These are phyloP conservation scores for Obelidium mucronatum DNA, from an alignment of 192 early-diverging fungal species.

Conservation along the genomic window DNA sequence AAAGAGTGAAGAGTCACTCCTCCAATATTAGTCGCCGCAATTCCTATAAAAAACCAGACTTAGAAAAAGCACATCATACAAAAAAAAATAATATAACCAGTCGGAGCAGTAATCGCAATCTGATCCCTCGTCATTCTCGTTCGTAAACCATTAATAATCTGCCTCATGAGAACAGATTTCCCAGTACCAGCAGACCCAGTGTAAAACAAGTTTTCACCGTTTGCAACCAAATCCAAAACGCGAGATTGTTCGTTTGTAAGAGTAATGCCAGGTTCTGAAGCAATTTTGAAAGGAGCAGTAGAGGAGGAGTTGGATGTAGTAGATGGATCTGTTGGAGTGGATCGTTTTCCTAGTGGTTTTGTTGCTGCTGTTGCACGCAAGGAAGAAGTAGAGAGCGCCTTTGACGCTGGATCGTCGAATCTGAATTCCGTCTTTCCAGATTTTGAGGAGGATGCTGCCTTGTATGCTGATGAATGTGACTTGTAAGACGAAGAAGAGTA, in stretches of 20 bases:
- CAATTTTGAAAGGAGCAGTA: background rate
- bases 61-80: too few species aligned
- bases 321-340: background rate
- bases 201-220: slow-evolving; percentile 58
- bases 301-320: background rate
- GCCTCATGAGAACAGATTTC: slow-evolving; percentile 46
- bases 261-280: background rate
- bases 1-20: slow-evolving; percentile 67
- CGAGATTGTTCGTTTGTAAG: slow-evolving; percentile 40
- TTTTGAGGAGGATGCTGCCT: too few species aligned
- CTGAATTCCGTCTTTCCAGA: too few species aligned
- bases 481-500: background rate
- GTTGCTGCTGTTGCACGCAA: background rate
- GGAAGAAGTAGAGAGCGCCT: background rate
- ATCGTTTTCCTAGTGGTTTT: background rate
- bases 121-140: slow-evolving; percentile 33
- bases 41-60: slow-evolving; percentile 59
- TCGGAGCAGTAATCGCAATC: slow-evolving; percentile 57
- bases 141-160: slow-evolving; percentile 47
- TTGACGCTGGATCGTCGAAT: background rate
- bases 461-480: background rate
- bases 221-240: slow-evolving; percentile 44
- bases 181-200: slow-evolving; percentile 66
- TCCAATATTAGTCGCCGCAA: slow-evolving; percentile 66
- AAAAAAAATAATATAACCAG: too few species aligned